These are phyloP conservation scores for Aspergillus calidoustus DNA, from an alignment of 2,329 filamentous ascomycete species.

Conservation along the genomic window DNA sequence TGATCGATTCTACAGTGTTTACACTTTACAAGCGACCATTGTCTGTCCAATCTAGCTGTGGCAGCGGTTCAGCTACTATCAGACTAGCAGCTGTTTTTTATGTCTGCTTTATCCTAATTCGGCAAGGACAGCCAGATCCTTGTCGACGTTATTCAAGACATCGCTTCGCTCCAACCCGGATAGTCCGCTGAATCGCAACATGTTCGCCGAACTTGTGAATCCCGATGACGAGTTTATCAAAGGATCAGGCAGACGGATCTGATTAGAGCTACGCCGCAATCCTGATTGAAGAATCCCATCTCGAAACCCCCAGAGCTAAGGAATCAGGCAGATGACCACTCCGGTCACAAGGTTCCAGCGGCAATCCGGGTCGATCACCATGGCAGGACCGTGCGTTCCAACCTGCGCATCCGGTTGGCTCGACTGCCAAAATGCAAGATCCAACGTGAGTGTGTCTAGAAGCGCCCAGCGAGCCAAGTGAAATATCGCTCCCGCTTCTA, in stretches of 20 bases:
- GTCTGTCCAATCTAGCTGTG: neutral
- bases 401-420: neutral
- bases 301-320: neutral
- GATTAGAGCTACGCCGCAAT: neutral
- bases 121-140: neutral
- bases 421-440: constrained; percentile 1
- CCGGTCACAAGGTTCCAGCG: constrained; percentile 12
- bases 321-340: constrained; percentile 11
- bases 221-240: neutral
- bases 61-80: neutral
- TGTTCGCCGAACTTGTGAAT: neutral
- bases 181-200: neutral
- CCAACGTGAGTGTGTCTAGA: neutral
- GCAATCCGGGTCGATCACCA: constrained; percentile 16
- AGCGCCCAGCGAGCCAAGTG: neutral
- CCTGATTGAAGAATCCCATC: neutral
- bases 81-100: neutral
- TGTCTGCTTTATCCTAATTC: neutral
- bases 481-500: neutral
- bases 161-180: neutral
- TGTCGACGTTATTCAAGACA: neutral
- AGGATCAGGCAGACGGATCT: neutral
- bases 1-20: neutral
- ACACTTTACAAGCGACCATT: neutral
- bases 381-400: constrained; percentile 15